Conservation (phyloP, 192 early-diverging fungal genomes). For the Rhizophagus clarus region DNA sequence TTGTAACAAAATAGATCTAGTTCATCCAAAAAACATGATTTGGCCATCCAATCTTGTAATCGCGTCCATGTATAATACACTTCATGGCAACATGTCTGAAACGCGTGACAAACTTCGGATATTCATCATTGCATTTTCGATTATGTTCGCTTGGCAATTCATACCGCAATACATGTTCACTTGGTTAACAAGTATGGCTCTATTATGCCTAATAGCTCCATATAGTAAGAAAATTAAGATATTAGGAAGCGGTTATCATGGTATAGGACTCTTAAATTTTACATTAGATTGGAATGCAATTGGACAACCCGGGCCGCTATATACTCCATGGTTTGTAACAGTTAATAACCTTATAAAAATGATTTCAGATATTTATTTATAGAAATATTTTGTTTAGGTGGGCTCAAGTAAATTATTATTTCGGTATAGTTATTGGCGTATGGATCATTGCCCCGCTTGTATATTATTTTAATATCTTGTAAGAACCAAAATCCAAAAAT, state of each 20-base stretch:
- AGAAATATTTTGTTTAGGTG: constrained; percentile 37
- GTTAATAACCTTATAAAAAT: constrained; percentile 44
- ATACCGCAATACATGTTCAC: constrained; percentile 42
- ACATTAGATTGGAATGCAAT: constrained; percentile 77
- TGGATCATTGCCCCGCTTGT: constrained; percentile 7
- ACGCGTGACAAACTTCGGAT: constrained; percentile 31
- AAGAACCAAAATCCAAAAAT: background rate
- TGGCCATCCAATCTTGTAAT: constrained; percentile 81
- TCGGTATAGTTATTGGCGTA: constrained; percentile 54
- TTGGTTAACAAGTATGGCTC: constrained; percentile 38
- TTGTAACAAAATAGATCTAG: background rate
- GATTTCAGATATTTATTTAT: background rate
- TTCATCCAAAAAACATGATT: constrained; percentile 20
- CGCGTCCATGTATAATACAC: constrained; percentile 51
- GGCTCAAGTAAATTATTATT: constrained; percentile 68
- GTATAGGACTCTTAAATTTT: constrained; percentile 71
- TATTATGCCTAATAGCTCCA: constrained; percentile 41
- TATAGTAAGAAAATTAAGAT: constrained; percentile 35
- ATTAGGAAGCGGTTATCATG: constrained; percentile 55
- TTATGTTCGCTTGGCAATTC: constrained; percentile 56
- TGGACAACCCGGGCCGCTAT: constrained; percentile 51
- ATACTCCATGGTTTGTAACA: constrained; percentile 70
- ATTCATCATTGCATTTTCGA: constrained; percentile 46
- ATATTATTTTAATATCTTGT: constrained; percentile 16
- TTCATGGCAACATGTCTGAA: constrained; percentile 32